These are phyloP conservation scores for Coemansia sp. DNA, from an alignment of 371 early-diverging fungal species.

Conservation along the genomic window DNA sequence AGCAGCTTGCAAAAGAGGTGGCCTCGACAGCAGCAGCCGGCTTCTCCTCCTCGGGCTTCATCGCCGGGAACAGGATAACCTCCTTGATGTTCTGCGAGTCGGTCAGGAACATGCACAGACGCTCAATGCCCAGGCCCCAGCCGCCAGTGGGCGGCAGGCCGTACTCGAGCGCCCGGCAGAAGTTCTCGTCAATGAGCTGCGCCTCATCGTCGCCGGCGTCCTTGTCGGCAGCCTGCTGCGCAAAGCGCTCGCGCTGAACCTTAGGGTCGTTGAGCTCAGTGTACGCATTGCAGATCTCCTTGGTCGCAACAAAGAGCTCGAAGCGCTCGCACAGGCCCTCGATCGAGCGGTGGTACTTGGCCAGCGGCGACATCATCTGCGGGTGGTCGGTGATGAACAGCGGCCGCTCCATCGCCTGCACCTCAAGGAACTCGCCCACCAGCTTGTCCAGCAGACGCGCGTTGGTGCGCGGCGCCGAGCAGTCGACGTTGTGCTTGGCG, in stretches of 20 bases:
- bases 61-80: constrained; percentile 95
- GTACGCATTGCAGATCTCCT: constrained; percentile 99
- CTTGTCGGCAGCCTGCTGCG: constrained; percentile 96
- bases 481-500: constrained; percentile 89
- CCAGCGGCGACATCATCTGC: constrained; percentile 98
- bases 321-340: constrained; percentile 98
- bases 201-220: constrained; percentile 99
- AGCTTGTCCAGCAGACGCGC: constrained; percentile 98
- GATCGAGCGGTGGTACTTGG: constrained; percentile 95
- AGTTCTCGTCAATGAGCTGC: constrained; percentile 98
- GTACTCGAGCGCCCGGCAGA: constrained; percentile 97
- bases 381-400: constrained; percentile 99
- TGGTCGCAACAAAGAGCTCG: constrained; percentile 98
- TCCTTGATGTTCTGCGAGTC: constrained; percentile 99
- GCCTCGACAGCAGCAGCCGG: constrained; percentile 5
- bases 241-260: constrained; percentile 97
- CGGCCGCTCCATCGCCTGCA: constrained; percentile 88
- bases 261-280: constrained; percentile 99
- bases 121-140: constrained; percentile 99
- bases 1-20: background rate
- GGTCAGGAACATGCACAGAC: constrained; percentile 99
- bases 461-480: constrained; percentile 93
- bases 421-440: constrained; percentile 97
- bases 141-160: constrained; percentile 99
- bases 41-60: constrained; percentile 70